Evolutionary conservation across 108 stramenopile species (phyloP), one percentile per base, ranked within the genome.

Genomic region (Licmophora abbreviata): DNA sequence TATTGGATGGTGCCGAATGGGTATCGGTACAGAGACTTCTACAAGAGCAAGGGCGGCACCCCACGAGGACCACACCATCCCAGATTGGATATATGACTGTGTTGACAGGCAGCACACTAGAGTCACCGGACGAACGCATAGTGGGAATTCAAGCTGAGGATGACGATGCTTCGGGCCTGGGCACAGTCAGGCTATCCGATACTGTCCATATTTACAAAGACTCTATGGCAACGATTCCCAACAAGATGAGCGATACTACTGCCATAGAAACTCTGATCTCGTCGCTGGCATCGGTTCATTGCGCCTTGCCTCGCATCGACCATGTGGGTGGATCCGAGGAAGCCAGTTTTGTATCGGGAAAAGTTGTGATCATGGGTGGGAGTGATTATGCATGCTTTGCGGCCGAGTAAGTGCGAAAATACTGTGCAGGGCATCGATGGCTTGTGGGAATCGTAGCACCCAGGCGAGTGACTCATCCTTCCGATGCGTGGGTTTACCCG

Each of bases 281-380:
- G 12, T 15, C 72, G 3, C 33, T 82, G 28, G 64, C 81, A 20
- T 56, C 68, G 7, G 53, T 88, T 12, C 81, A 85, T 60, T 77
- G 76, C 31, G 80, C 70, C 7, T 50, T 80, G 38, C 73, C 75
- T 1, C 55, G 45, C 44, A 52, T 68, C 24, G 52, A 66, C n/a
- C 47, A 57, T 18, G 68, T 84, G 2, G 87, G 87, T 50, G 83
- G 85, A 12, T 44, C 61, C 14, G 51, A 62, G 21, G 46, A 60
- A 15, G 56, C 30, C 12, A 31, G 43, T 20, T 47, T 27, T 3
- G 27, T 40, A 25, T 22, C 44, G 0, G 43, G 37, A 3, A 66
- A 77, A 58, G 79, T 76, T 1, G 83, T 85, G 9, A 65, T 90
- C 18, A 21, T 85, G 51, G 88, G 88, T 29, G 79, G 83, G 18